Conservation (phyloP, 2,329 filamentous ascomycete species). For the Xylaria multiplex region DNA sequence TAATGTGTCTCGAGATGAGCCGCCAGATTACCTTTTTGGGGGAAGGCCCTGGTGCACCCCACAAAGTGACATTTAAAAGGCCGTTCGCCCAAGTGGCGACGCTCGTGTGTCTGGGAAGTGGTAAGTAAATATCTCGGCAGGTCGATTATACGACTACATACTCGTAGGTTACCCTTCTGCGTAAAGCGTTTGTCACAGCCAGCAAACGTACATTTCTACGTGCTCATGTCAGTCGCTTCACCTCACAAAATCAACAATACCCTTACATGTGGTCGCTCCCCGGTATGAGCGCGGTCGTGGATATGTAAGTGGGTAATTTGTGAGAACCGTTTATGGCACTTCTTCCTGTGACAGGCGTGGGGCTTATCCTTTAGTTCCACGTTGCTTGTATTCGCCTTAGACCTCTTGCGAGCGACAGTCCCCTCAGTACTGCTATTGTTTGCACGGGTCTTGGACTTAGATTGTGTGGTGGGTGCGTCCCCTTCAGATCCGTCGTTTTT, state of each 20-base stretch:
- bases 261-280: constrained; percentile 88
- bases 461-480: constrained; percentile 32
- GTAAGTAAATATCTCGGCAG: constrained; percentile 32
- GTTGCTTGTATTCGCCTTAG: constrained; percentile 22
- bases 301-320: constrained; percentile 96
- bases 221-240: constrained; percentile 19
- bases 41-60: constrained; percentile 79
- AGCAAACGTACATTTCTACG: constrained; percentile 39
- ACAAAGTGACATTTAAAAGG: constrained; percentile 73
- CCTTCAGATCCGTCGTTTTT: constrained; percentile 52
- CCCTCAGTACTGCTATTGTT: constrained; percentile 33
- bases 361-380: constrained; percentile 50
- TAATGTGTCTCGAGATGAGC: constrained; percentile 86
- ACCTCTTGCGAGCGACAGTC: constrained; percentile 48
- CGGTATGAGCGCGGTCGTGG: constrained; percentile 87
- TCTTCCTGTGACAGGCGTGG: constrained; percentile 78
- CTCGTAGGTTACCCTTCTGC: constrained; percentile 90
- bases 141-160: constrained; percentile 51
- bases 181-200: constrained; percentile 79
- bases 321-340: constrained; percentile 83
- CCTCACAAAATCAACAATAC: neutral
- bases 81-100: constrained; percentile 86
- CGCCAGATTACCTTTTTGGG: constrained; percentile 85
- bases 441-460: constrained; percentile 13
- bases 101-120: constrained; percentile 76